A percentile compares a stretch with the other conserved stretches of the same genome.
These are phyloP conservation scores for Crithidia acanthocephali DNA, from an alignment of 208 protist species.

Conservation along the genomic window DNA sequence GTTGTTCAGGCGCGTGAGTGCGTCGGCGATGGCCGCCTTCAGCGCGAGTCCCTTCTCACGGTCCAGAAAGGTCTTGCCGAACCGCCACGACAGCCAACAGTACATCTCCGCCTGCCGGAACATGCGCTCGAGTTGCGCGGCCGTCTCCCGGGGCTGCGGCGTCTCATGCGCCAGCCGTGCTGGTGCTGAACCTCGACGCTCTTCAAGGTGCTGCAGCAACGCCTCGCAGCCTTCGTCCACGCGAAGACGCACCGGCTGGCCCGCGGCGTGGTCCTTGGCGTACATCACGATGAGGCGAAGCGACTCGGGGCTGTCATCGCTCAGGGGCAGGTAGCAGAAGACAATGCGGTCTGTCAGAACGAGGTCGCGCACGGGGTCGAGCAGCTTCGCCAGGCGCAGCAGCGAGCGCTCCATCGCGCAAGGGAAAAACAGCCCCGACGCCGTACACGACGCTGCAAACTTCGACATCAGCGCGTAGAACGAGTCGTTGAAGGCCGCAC, in stretches of 20 bases:
- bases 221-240: slow-evolving; percentile 42
- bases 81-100: slow-evolving; percentile 88
- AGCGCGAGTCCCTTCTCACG: slow-evolving; percentile 45
- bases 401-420: slow-evolving; percentile 79
- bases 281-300: slow-evolving; percentile 53
- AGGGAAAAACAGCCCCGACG: slow-evolving; percentile 58
- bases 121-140: slow-evolving; percentile 43
- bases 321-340: slow-evolving; percentile 86
- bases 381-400: slow-evolving; percentile 56
- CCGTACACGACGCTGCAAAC: slow-evolving; percentile 46
- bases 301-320: slow-evolving; percentile 47
- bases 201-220: slow-evolving; percentile 3
- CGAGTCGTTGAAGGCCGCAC: slow-evolving; percentile 1
- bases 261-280: slow-evolving; percentile 57
- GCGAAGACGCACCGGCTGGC: slow-evolving; percentile 43
- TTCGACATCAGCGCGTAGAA: slow-evolving; percentile 48
- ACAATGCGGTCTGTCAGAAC: slow-evolving; percentile 63
- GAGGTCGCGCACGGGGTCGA: slow-evolving; percentile 57
- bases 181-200: not conserved
- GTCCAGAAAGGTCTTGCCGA: slow-evolving; percentile 75
- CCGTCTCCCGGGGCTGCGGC: not conserved
- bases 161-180: not conserved
- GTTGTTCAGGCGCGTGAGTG: slow-evolving; percentile 34
- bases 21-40: slow-evolving; percentile 38
- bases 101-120: slow-evolving; percentile 82